Evolutionary conservation across 1,139 yeast genomes (phyloP).

Genomic region (Zygotorulaspora mrakii): DNA sequence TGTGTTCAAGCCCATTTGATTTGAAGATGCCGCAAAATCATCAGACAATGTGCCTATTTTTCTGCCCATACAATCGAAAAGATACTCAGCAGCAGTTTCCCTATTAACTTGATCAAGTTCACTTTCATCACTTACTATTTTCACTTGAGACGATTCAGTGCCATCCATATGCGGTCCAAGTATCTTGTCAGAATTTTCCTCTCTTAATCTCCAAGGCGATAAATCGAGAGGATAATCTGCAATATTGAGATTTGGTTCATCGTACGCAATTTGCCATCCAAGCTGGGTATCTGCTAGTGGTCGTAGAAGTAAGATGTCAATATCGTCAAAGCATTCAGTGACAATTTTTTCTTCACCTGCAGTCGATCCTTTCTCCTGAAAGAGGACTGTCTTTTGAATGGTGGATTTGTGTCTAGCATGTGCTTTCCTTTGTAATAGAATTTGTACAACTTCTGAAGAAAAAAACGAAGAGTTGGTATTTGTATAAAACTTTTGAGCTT

Average conservation of each 20-base stretch:
- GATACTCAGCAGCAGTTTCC: slow-evolving; percentile 18
- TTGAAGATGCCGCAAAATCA: slow-evolving; percentile 7
- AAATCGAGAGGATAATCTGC: slow-evolving; percentile 31
- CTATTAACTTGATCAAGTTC: slow-evolving; percentile 16
- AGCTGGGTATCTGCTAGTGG: slow-evolving; percentile 21
- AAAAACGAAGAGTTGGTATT: slow-evolving; percentile 30
- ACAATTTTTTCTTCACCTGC: slow-evolving; percentile 9
- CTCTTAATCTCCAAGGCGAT: slow-evolving; percentile 22
- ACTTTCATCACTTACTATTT: slow-evolving; percentile 18
- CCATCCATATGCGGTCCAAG: slow-evolving; percentile 6
- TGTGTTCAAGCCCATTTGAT: slow-evolving; percentile 4
- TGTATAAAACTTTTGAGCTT: slow-evolving; percentile 24
- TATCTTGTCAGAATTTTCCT: slow-evolving; percentile 9
- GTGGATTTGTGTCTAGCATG: slow-evolving; percentile 16
- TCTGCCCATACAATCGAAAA: slow-evolving; percentile 27
- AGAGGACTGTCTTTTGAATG: slow-evolving; percentile 12
- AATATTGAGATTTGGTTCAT: slow-evolving; percentile 34
- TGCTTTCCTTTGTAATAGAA: slow-evolving; percentile 21
- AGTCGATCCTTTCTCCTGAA: slow-evolving; percentile 11
- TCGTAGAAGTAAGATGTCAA: slow-evolving; percentile 30
- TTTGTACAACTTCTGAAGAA: slow-evolving; percentile 26
- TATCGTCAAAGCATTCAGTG: slow-evolving; percentile 19
- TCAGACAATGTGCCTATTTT: slow-evolving; percentile 13
- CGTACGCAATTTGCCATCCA: slow-evolving; percentile 36
- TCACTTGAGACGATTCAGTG: slow-evolving; percentile 10